phyloP scores from a whole-genome alignment of 495 filamentous ascomycete species.

The Penicillium alfredii region DNA sequence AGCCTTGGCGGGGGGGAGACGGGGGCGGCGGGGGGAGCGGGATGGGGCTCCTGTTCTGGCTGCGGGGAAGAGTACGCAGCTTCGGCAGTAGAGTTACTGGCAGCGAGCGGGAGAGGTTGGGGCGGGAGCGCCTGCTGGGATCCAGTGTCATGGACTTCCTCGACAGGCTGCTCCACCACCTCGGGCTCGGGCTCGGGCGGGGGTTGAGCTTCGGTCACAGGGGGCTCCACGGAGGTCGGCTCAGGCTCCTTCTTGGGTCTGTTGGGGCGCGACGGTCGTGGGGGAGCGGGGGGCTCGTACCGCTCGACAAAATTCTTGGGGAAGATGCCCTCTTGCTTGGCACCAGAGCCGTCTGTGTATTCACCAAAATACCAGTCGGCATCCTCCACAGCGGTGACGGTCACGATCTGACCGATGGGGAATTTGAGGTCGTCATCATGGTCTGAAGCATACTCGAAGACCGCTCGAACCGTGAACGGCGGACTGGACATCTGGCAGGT shows the following conservation, averaged over 20 bases:
- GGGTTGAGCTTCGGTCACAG: constrained; percentile 21
- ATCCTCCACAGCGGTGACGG: constrained; percentile 87
- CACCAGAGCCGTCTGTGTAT: constrained; percentile 68
- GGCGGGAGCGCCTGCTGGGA: constrained; percentile 40
- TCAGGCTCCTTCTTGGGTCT: constrained; percentile 69
- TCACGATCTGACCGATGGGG: constrained; percentile 77
- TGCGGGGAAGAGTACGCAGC: constrained; percentile 24
- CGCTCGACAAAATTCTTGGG: constrained; percentile 95
- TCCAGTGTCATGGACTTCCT: constrained; percentile 28
- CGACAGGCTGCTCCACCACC: constrained; percentile 7
- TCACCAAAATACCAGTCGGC: constrained; percentile 93
- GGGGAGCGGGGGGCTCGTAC: constrained; percentile 85
- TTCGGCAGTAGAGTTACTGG: constrained; percentile 16
- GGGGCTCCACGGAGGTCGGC: constrained; percentile 32
- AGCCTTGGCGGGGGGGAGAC: constrained; percentile 41
- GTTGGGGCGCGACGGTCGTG: constrained; percentile 65
- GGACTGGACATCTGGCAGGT: constrained; percentile 60
- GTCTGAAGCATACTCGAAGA: constrained; percentile 85
- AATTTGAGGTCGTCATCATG: constrained; percentile 96
- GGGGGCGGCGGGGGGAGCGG: constrained; percentile 21
- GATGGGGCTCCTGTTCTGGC: constrained; percentile 18
- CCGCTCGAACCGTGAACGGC: constrained; percentile 89
- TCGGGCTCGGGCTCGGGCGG: constrained; percentile 36
- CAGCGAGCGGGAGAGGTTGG: constrained; percentile 19
- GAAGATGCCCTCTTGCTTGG: constrained; percentile 82